A percentile compares a stretch with the other conserved stretches of the same genome.
Conservation (phyloP, 2,329 filamentous ascomycete genomes). For the Hortaea werneckii region DNA sequence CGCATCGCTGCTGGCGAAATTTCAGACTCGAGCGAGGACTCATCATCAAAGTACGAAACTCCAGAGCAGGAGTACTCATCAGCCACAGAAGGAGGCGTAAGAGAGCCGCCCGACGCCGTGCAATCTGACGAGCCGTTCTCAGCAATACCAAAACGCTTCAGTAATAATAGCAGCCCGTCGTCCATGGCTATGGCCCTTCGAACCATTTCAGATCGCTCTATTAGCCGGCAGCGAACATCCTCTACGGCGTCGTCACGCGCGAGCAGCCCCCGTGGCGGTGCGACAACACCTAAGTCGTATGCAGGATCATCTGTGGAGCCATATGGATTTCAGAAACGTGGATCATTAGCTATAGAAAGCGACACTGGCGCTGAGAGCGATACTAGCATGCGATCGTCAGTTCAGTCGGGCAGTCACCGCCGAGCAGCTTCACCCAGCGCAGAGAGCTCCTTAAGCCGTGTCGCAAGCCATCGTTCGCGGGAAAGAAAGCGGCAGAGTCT, state of each 20-base stretch:
- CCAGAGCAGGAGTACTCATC: slow-evolving; percentile 23
- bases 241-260: slow-evolving; percentile 70
- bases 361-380: slow-evolving; percentile 79
- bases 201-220: slow-evolving; percentile 41
- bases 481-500: slow-evolving; percentile 82
- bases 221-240: slow-evolving; percentile 41
- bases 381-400: slow-evolving; percentile 73
- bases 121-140: slow-evolving; percentile 7
- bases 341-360: slow-evolving; percentile 71
- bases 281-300: slow-evolving; percentile 81
- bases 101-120: slow-evolving; percentile 29
- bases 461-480: slow-evolving; percentile 55
- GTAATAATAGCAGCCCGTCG: slow-evolving; percentile 29
- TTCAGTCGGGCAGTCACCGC: slow-evolving; percentile 44
- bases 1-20: slow-evolving; percentile 76
- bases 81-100: slow-evolving; percentile 47
- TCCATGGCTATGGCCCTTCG: slow-evolving; percentile 48
- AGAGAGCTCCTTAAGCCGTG: slow-evolving; percentile 66
- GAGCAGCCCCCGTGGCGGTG: slow-evolving; percentile 73
- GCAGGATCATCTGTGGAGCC: slow-evolving; percentile 43
- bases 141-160: not conserved
- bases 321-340: slow-evolving; percentile 57
- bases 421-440: slow-evolving; percentile 85
- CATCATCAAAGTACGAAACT: slow-evolving; percentile 11
- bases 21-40: slow-evolving; percentile 55